These are phyloP conservation scores for Mycena floridula DNA, from an alignment of 768 basidiomycete species.

Conservation along the genomic window DNA sequence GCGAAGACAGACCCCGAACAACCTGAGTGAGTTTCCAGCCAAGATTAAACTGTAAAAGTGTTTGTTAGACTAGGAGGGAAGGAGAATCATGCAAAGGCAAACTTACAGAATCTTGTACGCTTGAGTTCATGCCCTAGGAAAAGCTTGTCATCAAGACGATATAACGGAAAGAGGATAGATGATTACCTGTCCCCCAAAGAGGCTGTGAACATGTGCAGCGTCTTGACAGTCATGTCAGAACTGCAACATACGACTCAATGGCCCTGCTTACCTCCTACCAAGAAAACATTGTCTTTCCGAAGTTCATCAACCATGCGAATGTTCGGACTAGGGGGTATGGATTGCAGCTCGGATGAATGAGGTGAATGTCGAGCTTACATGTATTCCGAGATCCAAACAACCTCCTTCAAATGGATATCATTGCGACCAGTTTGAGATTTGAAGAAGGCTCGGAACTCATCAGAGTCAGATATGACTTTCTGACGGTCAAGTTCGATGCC, in stretches of 20 bases:
- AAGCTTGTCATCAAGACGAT: neutral
- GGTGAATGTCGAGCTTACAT: neutral
- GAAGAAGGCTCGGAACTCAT: neutral
- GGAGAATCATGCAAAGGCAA: no score
- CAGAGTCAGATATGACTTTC: neutral
- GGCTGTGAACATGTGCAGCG: conserved; percentile 38
- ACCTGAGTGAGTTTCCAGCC: conserved; percentile 41
- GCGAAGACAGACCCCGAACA: conserved; percentile 26
- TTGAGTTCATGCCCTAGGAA: conserved; percentile 27
- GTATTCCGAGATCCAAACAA: neutral
- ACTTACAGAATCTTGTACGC: conserved; percentile 32
- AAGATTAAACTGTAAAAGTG: conserved; percentile 26
- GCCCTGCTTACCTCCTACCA: conserved; percentile 35
- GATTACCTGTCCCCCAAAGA: conserved; percentile 7
- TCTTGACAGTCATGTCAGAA: conserved; percentile 19
- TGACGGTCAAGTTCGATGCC: neutral
- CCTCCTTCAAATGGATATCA: neutral
- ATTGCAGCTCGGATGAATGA: neutral
- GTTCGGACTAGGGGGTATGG: conserved; percentile 31
- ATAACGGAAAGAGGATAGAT: neutral
- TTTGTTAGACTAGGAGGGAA: no score
- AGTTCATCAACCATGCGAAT: conserved; percentile 42
- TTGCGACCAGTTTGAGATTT: neutral
- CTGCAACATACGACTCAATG: neutral
- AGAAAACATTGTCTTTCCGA: conserved; percentile 34